These are phyloP conservation scores for Pyrus bretschneideri DNA, from an alignment of 306 rosid species.

Conservation along the genomic window DNA sequence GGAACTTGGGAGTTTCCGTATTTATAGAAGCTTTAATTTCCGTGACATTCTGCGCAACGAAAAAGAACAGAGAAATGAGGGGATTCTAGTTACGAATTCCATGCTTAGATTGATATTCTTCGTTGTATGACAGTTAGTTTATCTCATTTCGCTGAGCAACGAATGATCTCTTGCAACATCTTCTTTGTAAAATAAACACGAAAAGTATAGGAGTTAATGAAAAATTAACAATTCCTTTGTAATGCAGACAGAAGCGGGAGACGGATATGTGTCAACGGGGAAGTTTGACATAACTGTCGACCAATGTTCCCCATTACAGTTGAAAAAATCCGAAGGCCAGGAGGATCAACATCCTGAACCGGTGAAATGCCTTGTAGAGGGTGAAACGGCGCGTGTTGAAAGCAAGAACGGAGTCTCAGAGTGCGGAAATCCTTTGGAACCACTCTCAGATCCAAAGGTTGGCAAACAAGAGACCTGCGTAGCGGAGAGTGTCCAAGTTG, in stretches of 20 bases:
- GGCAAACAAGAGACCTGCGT: not conserved
- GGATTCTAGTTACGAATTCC: not conserved
- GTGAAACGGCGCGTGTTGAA: conserved; percentile 1
- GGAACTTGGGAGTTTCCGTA: too few relatives aligned
- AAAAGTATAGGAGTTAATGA: not conserved
- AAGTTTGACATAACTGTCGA: conserved; percentile 11
- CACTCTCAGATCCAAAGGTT: conserved; percentile 9
- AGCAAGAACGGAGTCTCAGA: not conserved
- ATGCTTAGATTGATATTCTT: not conserved
- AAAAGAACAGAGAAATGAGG: not conserved
- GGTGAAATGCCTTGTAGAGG: not conserved
- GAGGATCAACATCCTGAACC: not conserved
- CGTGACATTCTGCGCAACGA: not conserved
- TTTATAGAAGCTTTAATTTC: too few relatives aligned
- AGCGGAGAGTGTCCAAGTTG: conserved; percentile 10
- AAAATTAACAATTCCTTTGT: not conserved
- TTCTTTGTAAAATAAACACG: too few relatives aligned
- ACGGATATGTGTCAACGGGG: not conserved
- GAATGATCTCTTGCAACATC: too few relatives aligned
- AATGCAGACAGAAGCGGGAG: conserved; percentile 28
- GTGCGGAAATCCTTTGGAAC: conserved; percentile 4
- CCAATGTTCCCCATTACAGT: not conserved
- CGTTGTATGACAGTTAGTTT: not conserved
- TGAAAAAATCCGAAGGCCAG: not conserved
- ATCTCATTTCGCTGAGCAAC: not conserved